Conservation (phyloP, 1,139 yeast genomes). For the Pichia sp. region DNA sequence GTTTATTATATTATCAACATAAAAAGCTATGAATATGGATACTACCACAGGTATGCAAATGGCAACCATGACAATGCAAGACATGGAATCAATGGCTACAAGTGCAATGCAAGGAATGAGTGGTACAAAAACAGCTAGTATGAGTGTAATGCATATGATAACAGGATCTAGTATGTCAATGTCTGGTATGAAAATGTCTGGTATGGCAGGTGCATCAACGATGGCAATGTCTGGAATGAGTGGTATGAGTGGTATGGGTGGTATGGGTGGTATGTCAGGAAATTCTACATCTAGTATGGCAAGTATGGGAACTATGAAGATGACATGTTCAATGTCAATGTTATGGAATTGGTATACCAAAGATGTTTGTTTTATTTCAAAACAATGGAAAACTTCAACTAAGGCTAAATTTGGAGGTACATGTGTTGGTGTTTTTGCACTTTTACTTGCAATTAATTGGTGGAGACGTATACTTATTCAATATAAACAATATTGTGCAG, state of each 20-base stretch:
- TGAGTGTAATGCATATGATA: neutral
- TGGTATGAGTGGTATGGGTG: conserved; percentile 4
- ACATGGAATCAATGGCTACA: neutral
- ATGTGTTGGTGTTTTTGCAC: conserved; percentile 55
- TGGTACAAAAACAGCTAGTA: neutral
- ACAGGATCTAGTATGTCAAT: neutral
- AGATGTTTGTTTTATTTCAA: conserved; percentile 57
- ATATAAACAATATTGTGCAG: conserved; percentile 38
- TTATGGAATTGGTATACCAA: conserved; percentile 54
- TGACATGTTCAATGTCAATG: conserved; percentile 31
- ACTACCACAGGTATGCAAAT: too few relatives aligned
- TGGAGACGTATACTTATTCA: conserved; percentile 50
- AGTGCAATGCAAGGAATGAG: too few relatives aligned
- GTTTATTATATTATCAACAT: too few relatives aligned
- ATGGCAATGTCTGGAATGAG: neutral
- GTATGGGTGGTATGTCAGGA: conserved; percentile 1
- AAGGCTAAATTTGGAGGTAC: conserved; percentile 62
- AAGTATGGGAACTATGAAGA: neutral
- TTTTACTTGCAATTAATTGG: conserved; percentile 53
- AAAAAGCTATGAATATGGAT: too few relatives aligned
- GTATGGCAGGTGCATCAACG: neutral
- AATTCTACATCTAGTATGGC: conserved; percentile 3
- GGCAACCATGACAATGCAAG: neutral
- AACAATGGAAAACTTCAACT: conserved; percentile 54
- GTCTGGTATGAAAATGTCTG: neutral